Base-by-base conservation (phyloP, 2,329 filamentous ascomycete genomes). In the Podosphaera xanthii region DNA sequence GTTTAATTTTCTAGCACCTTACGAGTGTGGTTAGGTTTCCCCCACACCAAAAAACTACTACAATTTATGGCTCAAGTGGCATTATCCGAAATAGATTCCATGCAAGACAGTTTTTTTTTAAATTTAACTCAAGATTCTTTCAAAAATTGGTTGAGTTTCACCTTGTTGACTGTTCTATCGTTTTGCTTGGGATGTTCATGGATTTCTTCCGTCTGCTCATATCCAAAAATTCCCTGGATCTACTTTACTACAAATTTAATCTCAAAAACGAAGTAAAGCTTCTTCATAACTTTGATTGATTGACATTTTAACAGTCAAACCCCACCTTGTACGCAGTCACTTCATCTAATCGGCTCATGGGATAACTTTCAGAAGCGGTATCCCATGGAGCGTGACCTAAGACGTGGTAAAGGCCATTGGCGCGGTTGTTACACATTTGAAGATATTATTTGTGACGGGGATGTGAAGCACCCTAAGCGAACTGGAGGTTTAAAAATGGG, bases 301-400 rank as follows among this genome's bases (percentile, higher is more conserved):
- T 65, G 53, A 66, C 62, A 22, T 42, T 38, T 33, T 55, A 61
- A 52, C 69, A 84, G 81, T 67, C 76, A 79, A 72, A 82, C 81
- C 59, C 70, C 77, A 64, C 76, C 78, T 63, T 76, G 78, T 58
- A 77, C 82, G 62, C 76, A 77, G 63, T 84, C 83, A 52, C 86
- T 96, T 64, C 82, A 86, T 68, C 77, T 96, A 53, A 77, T 92
- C 65, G 91, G 91, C 62, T 95, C 89, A 63, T 97, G 91, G 91
- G 90, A 96, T 74, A 95, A 95, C 74, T 96, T 96, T 72, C 76
- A 77, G 61, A 81, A 78, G 67, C 75, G 81, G 57, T 91, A 95
- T 74, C 75, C 75, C 53, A 89, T 97, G 82, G 81, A 91, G 69
- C 80, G 82, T 65, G 91, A 97, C 72, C 74, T 73, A 63, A 81